Evolutionary conservation across 768 basidiomycete genomes (phyloP), one percentile per base, ranked within the genome.

Genomic region (Suillus brevipes): DNA sequence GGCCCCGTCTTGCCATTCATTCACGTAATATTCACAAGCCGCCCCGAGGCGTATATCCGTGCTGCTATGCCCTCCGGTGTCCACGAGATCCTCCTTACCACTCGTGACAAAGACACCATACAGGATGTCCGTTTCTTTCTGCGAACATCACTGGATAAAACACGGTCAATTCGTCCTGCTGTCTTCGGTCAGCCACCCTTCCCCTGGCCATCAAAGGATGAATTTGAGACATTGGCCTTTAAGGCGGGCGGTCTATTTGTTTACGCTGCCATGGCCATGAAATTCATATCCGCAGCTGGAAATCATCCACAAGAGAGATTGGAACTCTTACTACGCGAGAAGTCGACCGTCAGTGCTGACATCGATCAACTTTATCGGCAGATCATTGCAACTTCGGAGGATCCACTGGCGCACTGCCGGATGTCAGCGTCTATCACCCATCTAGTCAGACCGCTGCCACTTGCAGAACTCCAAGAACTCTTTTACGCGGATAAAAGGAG

Each of bases 191-290:
- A 36, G 1, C 57, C 65, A 6, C 64, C 65, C 7, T 36, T 62
- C 5, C 65, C 63, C 3, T 71, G 70, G 70, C 70, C 70, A 6
- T 68, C 64, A 9, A 62, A 61, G 8, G 61, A 66, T 38, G 69
- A 64, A 23, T 40, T 71, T 18, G 65, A 70, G 10, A 58, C 65
- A 0, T 60, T 71, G 25, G 63, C 65, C 2, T 58, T 60, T 1
- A 66, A 63, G 13, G 67, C 70, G 2, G 61, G 28, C 12, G 69
- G 67, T 6, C 60, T 63, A 1, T 71, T 70, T 34, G 52, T 71
- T 2, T 71, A 70, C n/a, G 65, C 70, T 3, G 60, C 67, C 9
- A 71, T 67, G 18, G 64, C 67, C 23, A 25, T 70, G 34, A 68
- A 63, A 63, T 71, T 68, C 13, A 63, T 71, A 14, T 56, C 61